A percentile compares a stretch with the other conserved stretches of the same genome.
Evolutionary conservation across 129 eudicot genomes (phyloP).

Genomic region (Centaurea solstitialis): DNA sequence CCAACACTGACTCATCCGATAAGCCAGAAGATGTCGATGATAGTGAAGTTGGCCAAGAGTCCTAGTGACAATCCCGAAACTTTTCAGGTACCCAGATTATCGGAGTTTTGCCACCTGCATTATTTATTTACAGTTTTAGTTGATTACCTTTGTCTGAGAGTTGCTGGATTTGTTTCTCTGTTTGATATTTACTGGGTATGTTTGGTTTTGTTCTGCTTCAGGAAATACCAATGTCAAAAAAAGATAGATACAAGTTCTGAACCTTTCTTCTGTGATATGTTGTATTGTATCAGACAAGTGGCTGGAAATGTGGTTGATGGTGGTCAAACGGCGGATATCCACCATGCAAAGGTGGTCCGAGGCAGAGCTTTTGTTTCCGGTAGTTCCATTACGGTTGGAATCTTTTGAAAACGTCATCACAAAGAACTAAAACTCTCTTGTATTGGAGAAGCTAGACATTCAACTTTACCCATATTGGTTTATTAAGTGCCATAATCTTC

Average conservation of each 20-base stretch:
- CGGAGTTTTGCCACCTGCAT: neutral
- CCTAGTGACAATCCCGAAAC: neutral
- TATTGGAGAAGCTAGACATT: neutral
- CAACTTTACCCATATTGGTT: neutral
- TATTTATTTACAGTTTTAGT: neutral
- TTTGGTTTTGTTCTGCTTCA: neutral
- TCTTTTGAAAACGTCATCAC: neutral
- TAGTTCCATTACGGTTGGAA: no score
- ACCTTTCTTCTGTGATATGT: neutral
- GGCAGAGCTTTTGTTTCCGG: neutral
- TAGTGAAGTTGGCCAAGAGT: slow-evolving; percentile 35
- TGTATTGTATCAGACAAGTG: slow-evolving; percentile 19
- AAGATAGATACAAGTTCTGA: slow-evolving; percentile 11
- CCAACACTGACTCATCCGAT: slow-evolving; percentile 42
- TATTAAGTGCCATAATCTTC: neutral
- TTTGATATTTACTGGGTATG: neutral
- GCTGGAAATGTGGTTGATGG: slow-evolving; percentile 12
- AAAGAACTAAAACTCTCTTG: neutral
- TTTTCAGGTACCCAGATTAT: neutral
- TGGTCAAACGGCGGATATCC: neutral
- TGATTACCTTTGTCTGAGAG: neutral
- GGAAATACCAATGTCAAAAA: no score
- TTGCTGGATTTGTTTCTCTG: no score
- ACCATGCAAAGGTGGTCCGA: neutral
- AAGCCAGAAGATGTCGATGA: slow-evolving; percentile 41